Base-by-base conservation (phyloP, 495 filamentous ascomycete species). In the Aspergillus incahuasiensis region DNA sequence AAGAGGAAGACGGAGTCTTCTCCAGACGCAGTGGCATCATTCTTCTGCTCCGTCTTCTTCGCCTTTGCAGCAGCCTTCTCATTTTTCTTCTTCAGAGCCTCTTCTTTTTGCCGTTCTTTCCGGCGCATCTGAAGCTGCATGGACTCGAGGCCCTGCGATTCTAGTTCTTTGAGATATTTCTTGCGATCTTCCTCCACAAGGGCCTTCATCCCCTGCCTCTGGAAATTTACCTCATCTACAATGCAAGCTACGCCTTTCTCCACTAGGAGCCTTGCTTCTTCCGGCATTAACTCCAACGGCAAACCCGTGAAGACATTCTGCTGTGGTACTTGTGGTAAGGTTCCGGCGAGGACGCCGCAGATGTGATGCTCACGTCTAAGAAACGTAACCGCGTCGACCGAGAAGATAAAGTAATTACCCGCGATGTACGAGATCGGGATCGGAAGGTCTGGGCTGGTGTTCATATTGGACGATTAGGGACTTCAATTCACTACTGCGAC, bases 301-400 rank as follows among this genome's bases (percentile, higher is more conserved):
- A 97, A 70, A 18, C 94, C 90, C 54, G 91, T 79, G 67, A 97
- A 97, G 48, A 96, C 79, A 76, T 97, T 98, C 69, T 98, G 94
- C 61, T 92, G 90, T 6, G 92, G 91, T 40, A 87, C 82, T 71
- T 96, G 94, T 2, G 95, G 91, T 39, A 97, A 83, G 3, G 87
- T 89, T 40, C 94, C 94, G 44, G 87, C 86, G 45, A 97, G 74
- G 20, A 94, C 89, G 48, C 91, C 91, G 63, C 89, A 90, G 63
- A 96, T 95, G 68, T 91, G 84, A 72, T 97, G 79, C 61, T 83
- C 77, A 30, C 85, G 83, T 57, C 94, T 86, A 55, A 96, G 75
- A 74, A 90, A 84, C 64, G 87, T 88, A 44, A 95, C 85, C 44
- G 83, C 83, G 55, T 92, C 82, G 64, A 89, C 82, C 66, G 92